Conservation (phyloP, 2,329 filamentous ascomycete species). For the Venturia nashicola region DNA sequence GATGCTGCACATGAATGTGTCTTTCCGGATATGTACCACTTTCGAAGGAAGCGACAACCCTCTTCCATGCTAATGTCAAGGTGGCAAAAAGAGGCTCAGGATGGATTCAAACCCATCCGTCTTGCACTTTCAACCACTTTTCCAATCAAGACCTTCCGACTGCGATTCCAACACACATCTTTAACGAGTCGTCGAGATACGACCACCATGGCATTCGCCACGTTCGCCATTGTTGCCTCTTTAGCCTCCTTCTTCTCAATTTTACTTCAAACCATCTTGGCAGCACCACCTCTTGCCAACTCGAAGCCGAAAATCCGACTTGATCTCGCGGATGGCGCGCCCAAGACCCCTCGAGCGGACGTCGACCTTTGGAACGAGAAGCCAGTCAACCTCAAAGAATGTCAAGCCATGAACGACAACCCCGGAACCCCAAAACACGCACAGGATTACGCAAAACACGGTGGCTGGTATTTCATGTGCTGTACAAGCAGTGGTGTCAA, state of each 20-base stretch:
- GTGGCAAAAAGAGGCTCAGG: background rate
- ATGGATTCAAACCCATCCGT: background rate
- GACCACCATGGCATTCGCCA: too few relatives aligned
- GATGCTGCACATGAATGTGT: background rate
- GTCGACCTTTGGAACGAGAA: background rate
- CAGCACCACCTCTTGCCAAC: too few relatives aligned
- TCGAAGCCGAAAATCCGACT: background rate
- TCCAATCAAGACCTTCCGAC: too few relatives aligned
- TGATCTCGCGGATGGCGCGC: background rate
- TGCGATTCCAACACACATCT: too few relatives aligned
- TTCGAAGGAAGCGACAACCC: background rate
- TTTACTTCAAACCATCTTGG: too few relatives aligned
- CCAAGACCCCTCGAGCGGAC: background rate
- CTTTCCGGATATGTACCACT: background rate
- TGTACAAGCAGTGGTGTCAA: background rate
- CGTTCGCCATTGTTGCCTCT: too few relatives aligned
- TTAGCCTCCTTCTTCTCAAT: too few relatives aligned
- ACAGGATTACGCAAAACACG: background rate
- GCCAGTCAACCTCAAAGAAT: background rate
- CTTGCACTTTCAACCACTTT: background rate
- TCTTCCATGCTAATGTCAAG: background rate
- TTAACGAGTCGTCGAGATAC: too few relatives aligned
- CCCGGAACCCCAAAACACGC: background rate
- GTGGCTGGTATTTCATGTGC: background rate
- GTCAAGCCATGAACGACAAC: background rate